Evolutionary conservation across 164 flowering plant genomes (phyloP), one percentile per base, ranked within the genome.

Genomic region (Pachysandra terminalis): DNA sequence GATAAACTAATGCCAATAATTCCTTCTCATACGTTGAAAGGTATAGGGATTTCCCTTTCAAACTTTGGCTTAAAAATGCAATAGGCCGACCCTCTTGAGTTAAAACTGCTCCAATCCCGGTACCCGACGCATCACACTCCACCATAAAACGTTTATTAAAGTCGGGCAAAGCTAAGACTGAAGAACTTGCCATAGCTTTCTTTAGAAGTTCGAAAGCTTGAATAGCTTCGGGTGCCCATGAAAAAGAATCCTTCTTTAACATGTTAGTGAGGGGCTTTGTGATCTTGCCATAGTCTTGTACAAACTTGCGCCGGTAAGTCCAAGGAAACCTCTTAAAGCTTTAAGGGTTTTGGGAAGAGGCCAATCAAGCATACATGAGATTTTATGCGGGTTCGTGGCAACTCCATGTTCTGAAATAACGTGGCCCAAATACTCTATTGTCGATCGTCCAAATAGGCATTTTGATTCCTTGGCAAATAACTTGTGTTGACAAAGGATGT

Each of bases 21-120:
- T 63, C 73, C 14, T 56, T 63, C 19, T 70, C 68, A 63, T 70
- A 70, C 16, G 59, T 58, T 6, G 73, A 70, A 1, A 55, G 45
- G 3, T 3, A 15, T 19, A 8, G 48, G 0, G 21, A 2, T 17
- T 19, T 26, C 15, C 40, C 22, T 1, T 9, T 9, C 1, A 68
- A 27, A 4, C 23, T 59, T 23, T 61, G 49, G 14, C 66, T 68
- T 5, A 60, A 0, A 27, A 8, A 68, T 0, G 71, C 71, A 2
- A 68, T 28, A 1, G 71, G 66, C 15, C 32, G 65, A 0, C 23
- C 28, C 0, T 21, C 51, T 61, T 68, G 65, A 24, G 49, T 48
- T 22, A 49, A 41, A 9, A 68, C 45, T 0, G 59, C 71, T 6
- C 71, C 65, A 10, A 68, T 1, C 0, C 66, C 71, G 9, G 5